Evolutionary conservation across 768 basidiomycete genomes (phyloP).

Genomic region (Lactarius hatsudake): DNA sequence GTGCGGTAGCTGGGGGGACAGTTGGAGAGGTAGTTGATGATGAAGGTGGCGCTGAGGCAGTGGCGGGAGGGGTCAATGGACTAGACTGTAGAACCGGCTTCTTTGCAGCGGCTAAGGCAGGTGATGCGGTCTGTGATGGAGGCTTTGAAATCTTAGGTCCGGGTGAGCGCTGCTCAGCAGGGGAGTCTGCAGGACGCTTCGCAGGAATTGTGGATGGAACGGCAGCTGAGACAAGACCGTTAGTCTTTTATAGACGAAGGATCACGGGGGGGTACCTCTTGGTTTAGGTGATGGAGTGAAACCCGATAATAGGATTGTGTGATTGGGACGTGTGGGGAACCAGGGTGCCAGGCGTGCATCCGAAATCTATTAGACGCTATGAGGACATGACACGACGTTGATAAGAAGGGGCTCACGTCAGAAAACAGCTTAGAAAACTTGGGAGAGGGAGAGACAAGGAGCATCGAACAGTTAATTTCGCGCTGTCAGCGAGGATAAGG

Average conservation of each 20-base stretch:
- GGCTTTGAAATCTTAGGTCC: slow-evolving; percentile 21
- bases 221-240: slow-evolving; percentile 5
- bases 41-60: slow-evolving; percentile 13
- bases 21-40: slow-evolving; percentile 1
- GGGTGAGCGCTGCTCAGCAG: slow-evolving; percentile 25
- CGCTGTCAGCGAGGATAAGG: slow-evolving; percentile 16
- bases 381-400: slow-evolving; percentile 14
- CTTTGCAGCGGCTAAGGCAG: slow-evolving; percentile 19
- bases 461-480: slow-evolving; percentile 24
- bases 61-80: slow-evolving; percentile 18
- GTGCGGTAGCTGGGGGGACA: background rate
- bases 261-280: slow-evolving; percentile 17
- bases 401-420: slow-evolving; percentile 19
- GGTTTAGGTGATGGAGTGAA: slow-evolving; percentile 23
- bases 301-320: slow-evolving; percentile 25
- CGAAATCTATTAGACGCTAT: slow-evolving; percentile 15
- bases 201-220: slow-evolving; percentile 21
- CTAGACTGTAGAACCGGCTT: slow-evolving; percentile 20
- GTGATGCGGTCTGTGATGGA: slow-evolving; percentile 20
- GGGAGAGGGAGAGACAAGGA: slow-evolving; percentile 23
- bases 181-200: slow-evolving; percentile 23
- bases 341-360: slow-evolving; percentile 16
- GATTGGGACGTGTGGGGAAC: slow-evolving; percentile 19
- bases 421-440: slow-evolving; percentile 22
- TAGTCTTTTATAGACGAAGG: slow-evolving; percentile 6